These are phyloP conservation scores for Sporothrix phasma DNA, from an alignment of 2,329 filamentous ascomycete genomes.

Conservation along the genomic window DNA sequence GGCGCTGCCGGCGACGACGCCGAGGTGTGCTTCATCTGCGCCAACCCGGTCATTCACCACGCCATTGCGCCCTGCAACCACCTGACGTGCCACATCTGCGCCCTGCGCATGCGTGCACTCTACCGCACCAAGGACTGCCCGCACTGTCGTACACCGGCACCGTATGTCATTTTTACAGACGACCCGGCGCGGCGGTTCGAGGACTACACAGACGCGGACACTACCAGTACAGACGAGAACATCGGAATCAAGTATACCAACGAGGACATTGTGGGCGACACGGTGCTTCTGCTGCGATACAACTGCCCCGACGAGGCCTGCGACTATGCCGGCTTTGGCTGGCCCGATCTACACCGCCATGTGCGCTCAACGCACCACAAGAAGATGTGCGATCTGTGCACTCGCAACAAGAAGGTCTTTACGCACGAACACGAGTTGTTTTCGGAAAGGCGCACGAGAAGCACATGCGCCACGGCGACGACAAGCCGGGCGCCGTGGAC, in stretches of 20 bases:
- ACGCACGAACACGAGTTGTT: slow-evolving; percentile 97
- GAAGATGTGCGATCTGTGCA: slow-evolving; percentile 83
- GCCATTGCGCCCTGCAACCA: slow-evolving; percentile 93
- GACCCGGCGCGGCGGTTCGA: slow-evolving; percentile 71
- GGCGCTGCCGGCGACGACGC: slow-evolving; percentile 38
- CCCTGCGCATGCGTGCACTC: slow-evolving; percentile 77
- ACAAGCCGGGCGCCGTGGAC: slow-evolving; percentile 77
- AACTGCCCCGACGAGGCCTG: slow-evolving; percentile 82
- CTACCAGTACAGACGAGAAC: slow-evolving; percentile 69
- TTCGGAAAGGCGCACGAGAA: slow-evolving; percentile 68
- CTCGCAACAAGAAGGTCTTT: slow-evolving; percentile 93
- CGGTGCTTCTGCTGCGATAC: slow-evolving; percentile 75
- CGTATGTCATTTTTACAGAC: slow-evolving; percentile 87
- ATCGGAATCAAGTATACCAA: slow-evolving; percentile 88
- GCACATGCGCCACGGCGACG: slow-evolving; percentile 86
- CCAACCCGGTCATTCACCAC: slow-evolving; percentile 77
- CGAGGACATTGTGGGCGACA: slow-evolving; percentile 83
- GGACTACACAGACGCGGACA: slow-evolving; percentile 65
- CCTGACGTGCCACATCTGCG: slow-evolving; percentile 91
- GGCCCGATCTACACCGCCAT: slow-evolving; percentile 56
- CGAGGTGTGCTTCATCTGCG: slow-evolving; percentile 96
- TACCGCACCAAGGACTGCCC: slow-evolving; percentile 96
- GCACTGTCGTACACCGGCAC: slow-evolving; percentile 74
- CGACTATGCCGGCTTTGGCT: slow-evolving; percentile 66
- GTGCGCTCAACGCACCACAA: slow-evolving; percentile 75